Evolutionary conservation across 495 filamentous ascomycete genomes (phyloP).

Genomic region (Hypoxylon intermedium): DNA sequence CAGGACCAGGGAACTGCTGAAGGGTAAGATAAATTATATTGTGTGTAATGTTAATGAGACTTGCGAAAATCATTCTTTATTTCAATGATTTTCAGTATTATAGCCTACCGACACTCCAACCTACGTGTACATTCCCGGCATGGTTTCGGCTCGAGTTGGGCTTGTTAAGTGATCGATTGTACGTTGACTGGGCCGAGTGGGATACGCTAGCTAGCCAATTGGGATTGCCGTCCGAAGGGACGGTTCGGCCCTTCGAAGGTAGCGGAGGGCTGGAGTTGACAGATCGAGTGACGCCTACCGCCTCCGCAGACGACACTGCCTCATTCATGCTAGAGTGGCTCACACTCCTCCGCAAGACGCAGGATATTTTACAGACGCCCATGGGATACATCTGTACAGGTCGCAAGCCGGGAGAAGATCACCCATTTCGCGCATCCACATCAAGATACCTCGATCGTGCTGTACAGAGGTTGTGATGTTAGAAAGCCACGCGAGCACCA

Average conservation of each 20-base stretch:
- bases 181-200: constrained; percentile 56
- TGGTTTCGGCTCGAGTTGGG: constrained; percentile 62
- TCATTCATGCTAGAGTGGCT: constrained; percentile 62
- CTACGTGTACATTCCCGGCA: constrained; percentile 42
- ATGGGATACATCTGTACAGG: constrained; percentile 63
- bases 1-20: no score
- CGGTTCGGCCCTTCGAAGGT: no score
- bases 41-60: no score
- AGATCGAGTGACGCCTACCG: background rate
- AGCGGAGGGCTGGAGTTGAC: background rate
- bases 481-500: no score
- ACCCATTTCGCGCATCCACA: no score
- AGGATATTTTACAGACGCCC: constrained; percentile 61
- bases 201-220: constrained; percentile 3
- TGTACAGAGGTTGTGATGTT: no score
- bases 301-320: constrained; percentile 42
- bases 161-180: constrained; percentile 63
- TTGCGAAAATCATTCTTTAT: no score
- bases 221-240: background rate
- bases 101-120: constrained; percentile 53
- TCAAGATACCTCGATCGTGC: no score
- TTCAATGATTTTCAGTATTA: constrained; percentile 60
- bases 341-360: constrained; percentile 56
- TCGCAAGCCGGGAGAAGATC: constrained; percentile 41
- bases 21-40: no score